Conservation (phyloP, 2,329 filamentous ascomycete species). For the Aspergillus tanneri region DNA sequence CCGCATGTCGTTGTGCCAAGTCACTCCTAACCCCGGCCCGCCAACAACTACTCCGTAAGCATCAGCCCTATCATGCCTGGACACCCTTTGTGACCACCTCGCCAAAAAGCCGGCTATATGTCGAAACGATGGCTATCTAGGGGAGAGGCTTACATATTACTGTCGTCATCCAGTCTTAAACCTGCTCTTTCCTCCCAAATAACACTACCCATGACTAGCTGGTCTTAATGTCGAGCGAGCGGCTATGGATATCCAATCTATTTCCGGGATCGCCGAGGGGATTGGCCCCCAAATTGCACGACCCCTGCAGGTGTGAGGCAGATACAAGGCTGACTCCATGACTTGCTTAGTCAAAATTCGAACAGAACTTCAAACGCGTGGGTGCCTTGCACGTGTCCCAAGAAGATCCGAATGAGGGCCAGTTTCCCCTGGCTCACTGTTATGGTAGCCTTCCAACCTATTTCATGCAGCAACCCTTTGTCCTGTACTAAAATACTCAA, state of each 20-base stretch:
- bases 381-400: neutral
- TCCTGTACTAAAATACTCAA: neutral
- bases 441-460: neutral
- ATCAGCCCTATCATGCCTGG: too few species aligned
- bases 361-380: too few species aligned
- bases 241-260: neutral
- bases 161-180: too few species aligned
- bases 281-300: neutral
- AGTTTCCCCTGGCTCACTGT: neutral
- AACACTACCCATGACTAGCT: neutral
- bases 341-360: too few species aligned
- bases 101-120: too few species aligned
- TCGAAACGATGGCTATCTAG: too few species aligned
- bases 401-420: neutral
- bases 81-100: too few species aligned
- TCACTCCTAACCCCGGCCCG: too few species aligned
- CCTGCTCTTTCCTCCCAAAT: too few species aligned
- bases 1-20: too few species aligned
- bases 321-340: constrained; percentile 1
- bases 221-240: neutral
- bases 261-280: neutral
- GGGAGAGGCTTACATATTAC: too few species aligned
- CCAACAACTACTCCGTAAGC: too few species aligned
- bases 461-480: neutral
- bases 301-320: neutral